Base-by-base conservation (phyloP, 202 grass and related monocot genomes). In the Schoenoplectus tabernaemontani region DNA sequence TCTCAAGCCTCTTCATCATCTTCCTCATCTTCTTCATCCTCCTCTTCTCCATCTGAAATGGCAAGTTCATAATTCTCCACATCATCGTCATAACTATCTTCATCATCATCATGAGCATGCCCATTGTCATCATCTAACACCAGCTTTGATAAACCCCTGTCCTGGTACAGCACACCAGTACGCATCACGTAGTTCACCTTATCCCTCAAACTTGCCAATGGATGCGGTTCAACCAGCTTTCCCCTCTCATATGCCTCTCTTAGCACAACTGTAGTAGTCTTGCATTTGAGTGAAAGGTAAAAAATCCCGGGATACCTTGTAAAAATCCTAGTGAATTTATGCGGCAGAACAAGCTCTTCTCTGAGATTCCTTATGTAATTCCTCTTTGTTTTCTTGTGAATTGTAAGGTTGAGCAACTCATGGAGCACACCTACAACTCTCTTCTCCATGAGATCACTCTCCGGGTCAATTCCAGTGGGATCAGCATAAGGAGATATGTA, bases 391-490 rank as follows among this genome's bases (percentile, higher is more conserved):
- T 93, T 97, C 82, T 93, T 97, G 77, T 97, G 95, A 77, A 97
- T 87, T 83, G 88, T 94, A 23, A 97, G 84, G 57, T 67, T 89
- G 38, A 97, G 89, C 50, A 97, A 73, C 86, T 97, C 95, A 36
- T 97, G 95, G 36, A 97, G 91, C 81, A 94, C 82, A 2, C 78
- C 91, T 4, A 97, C 85, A 48, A 88, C 89, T 83, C 91, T 93
- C 86, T 97, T 97, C 95, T 97, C 95, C 75, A 92, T 94, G 26
- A 97, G 86, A 80, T 97, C 95, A 74, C 95, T 97, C 5, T 92
- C 89, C 1, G 91, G 95, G 50, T 94, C 89, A 51, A 97, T 85
- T 26, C 87, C 91, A 1, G 91, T 87, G 8, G 91, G 89, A 44
- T 94, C 87, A 2, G 91, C 82, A 66, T 97, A 97, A 37, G 91